Evolutionary conservation across 441 rosid species (phyloP).

Genomic region (Corymbia calophylla): DNA sequence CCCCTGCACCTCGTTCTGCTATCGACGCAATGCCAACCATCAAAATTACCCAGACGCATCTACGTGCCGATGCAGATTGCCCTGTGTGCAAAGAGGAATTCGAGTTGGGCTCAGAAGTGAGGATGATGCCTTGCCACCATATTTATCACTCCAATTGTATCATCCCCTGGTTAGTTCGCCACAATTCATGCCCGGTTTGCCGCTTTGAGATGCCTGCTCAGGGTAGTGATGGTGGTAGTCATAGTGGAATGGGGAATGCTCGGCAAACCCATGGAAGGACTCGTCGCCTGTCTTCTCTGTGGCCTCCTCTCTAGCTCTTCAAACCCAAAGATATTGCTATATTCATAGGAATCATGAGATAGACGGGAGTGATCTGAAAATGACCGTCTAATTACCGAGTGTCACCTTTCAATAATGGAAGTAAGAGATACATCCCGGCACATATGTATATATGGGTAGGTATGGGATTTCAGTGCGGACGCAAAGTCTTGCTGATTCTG

Average conservation of each 20-base stretch:
- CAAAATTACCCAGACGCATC: not conserved
- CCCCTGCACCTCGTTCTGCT: constrained; percentile 8
- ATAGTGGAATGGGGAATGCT: not conserved
- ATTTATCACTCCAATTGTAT: constrained; percentile 11
- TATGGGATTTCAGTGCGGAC: not conserved
- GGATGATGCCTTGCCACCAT: constrained; percentile 17
- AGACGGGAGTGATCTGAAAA: not conserved
- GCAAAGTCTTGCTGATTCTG: not conserved
- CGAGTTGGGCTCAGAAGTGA: constrained; percentile 5
- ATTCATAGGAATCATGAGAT: not conserved
- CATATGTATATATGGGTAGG: not conserved
- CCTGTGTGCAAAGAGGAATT: constrained; percentile 14
- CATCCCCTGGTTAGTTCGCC: constrained; percentile 4
- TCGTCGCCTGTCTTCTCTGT: not conserved
- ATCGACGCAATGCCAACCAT: constrained; percentile 5
- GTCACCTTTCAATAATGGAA: not conserved
- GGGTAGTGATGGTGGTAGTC: not conserved
- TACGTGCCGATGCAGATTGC: constrained; percentile 1
- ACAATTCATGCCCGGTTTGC: constrained; percentile 19
- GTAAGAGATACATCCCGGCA: not conserved
- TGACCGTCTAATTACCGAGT: not conserved
- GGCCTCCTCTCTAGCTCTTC: not conserved
- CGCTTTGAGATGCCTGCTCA: constrained; percentile 6
- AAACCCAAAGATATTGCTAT: not conserved
- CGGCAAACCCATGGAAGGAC: not conserved